Evolutionary conservation across 371 early-diverging fungal species (phyloP).

Genomic region (Fennellomyces sp.): DNA sequence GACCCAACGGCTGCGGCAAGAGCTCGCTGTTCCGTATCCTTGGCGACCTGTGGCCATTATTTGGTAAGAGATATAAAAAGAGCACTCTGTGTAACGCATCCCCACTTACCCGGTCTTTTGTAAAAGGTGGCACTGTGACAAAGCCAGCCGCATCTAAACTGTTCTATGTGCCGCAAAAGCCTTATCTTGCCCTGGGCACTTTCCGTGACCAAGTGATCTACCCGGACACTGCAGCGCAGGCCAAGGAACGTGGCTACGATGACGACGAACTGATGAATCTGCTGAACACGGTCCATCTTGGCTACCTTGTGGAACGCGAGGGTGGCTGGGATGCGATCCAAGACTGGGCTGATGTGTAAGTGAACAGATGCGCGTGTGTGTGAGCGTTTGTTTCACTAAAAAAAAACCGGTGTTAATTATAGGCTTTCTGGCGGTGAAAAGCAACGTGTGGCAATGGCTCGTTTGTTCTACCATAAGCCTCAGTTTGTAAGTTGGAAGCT

Average conservation of each 20-base stretch:
- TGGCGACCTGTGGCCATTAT: slow-evolving; percentile 89
- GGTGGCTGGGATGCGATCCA: slow-evolving; percentile 87
- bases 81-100: neutral
- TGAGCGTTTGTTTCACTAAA: slow-evolving; percentile 9
- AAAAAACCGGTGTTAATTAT: neutral
- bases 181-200: slow-evolving; percentile 90
- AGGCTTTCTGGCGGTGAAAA: slow-evolving; percentile 81
- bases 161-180: slow-evolving; percentile 95
- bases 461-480: slow-evolving; percentile 82
- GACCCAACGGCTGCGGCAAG: slow-evolving; percentile 93
- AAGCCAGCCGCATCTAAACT: slow-evolving; percentile 81
- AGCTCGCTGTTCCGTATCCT: slow-evolving; percentile 93
- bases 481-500: slow-evolving; percentile 78
- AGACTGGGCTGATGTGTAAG: slow-evolving; percentile 80
- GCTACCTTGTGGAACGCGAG: slow-evolving; percentile 76
- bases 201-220: slow-evolving; percentile 92
- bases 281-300: slow-evolving; percentile 74
- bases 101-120: neutral
- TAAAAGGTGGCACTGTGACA: slow-evolving; percentile 76
- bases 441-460: slow-evolving; percentile 85
- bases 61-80: slow-evolving; percentile 40
- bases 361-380: too few species aligned
- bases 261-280: slow-evolving; percentile 69
- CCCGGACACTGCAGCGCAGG: slow-evolving; percentile 69
- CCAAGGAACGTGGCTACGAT: slow-evolving; percentile 50